Evolutionary conservation across 225 moss, liverwort and hornwort species (phyloP).

Genomic region (Polytrichum formosum): DNA sequence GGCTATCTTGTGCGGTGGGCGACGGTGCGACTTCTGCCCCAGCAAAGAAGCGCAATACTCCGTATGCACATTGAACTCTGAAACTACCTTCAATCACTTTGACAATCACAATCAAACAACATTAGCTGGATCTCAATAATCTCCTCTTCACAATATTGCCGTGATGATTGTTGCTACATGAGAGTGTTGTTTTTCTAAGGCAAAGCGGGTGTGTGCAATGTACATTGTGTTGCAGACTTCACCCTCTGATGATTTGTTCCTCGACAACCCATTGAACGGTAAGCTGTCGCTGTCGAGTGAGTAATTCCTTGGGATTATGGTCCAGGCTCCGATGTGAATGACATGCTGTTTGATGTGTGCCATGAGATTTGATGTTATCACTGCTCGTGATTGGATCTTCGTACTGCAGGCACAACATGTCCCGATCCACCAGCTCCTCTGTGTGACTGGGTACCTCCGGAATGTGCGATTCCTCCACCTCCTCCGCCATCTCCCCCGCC

Average conservation of each 20-base stretch:
- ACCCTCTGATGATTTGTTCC: constrained; percentile 17
- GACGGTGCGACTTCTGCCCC: constrained; percentile 31
- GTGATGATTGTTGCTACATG: neutral
- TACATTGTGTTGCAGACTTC: constrained; percentile 15
- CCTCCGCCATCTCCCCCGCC: too few species aligned
- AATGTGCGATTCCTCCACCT: neutral
- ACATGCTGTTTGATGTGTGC: too few species aligned
- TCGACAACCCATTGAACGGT: constrained; percentile 21
- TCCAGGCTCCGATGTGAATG: too few species aligned
- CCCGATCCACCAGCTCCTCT: neutral
- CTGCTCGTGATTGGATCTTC: too few species aligned
- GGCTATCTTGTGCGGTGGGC: constrained; percentile 23
- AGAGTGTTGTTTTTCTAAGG: too few species aligned
- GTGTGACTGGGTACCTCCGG: constrained; percentile 6
- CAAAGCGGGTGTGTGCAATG: too few species aligned
- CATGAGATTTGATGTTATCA: too few species aligned
- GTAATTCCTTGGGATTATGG: too few species aligned
- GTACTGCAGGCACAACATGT: neutral
- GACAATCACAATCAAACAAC: too few species aligned
- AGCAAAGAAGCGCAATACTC: constrained; percentile 23
- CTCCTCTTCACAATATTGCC: too few species aligned
- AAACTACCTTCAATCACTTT: neutral
- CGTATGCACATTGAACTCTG: constrained; percentile 8
- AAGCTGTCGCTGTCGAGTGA: neutral
- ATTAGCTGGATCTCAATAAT: too few species aligned